These are phyloP conservation scores for Circinella umbellata DNA, from an alignment of 371 early-diverging fungal species.

Conservation along the genomic window DNA sequence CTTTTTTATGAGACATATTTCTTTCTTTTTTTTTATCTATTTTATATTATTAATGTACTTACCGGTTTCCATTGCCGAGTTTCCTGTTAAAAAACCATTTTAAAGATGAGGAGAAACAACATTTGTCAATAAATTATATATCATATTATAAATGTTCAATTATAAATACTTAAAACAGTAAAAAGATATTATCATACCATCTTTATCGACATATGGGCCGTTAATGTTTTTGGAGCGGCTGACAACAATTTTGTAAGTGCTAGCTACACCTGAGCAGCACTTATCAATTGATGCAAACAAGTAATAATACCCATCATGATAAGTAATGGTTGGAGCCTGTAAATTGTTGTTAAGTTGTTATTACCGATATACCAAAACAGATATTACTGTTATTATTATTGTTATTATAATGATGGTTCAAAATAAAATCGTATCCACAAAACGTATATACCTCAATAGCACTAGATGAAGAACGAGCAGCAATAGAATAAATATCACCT, in stretches of 20 bases:
- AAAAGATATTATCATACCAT: slow-evolving; percentile 5
- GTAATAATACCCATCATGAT: slow-evolving; percentile 20
- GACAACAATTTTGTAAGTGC: slow-evolving; percentile 15
- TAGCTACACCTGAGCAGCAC: slow-evolving; percentile 16
- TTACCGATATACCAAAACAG: background rate
- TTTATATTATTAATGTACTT: background rate
- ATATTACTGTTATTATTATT: background rate
- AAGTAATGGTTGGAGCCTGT: slow-evolving; percentile 7
- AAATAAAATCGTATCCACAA: no score
- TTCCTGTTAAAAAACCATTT: background rate
- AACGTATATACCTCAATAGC: slow-evolving; percentile 3
- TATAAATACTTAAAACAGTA: no score
- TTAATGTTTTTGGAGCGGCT: slow-evolving; percentile 15
- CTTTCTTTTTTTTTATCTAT: no score
- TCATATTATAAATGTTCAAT: no score
- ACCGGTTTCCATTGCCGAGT: background rate
- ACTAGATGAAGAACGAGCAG: slow-evolving; percentile 1
- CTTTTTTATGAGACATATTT: no score
- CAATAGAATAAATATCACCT: slow-evolving; percentile 18
- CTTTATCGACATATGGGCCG: slow-evolving; percentile 15
- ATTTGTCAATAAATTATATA: background rate
- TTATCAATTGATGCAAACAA: slow-evolving; percentile 19
- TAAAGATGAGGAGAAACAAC: background rate
- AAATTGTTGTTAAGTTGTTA: no score
- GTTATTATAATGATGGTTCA: no score